Base-by-base conservation (phyloP, 108 stramenopile genomes). In the Phaeodactylum tricornutum region DNA sequence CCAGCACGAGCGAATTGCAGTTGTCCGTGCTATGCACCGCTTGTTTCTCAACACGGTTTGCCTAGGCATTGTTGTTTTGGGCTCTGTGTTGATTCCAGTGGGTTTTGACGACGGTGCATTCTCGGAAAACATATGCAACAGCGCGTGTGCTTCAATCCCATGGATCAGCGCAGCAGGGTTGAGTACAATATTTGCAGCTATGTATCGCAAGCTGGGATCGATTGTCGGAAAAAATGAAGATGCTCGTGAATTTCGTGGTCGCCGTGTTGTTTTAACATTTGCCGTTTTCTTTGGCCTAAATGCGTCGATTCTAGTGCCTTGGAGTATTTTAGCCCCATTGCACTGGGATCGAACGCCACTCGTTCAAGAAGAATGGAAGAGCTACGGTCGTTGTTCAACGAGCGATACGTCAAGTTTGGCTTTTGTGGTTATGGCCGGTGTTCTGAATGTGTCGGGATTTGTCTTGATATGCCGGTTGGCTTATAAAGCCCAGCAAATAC, bases 31-130 rank as follows among this genome's bases (percentile, higher is more conserved):
- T 20, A 26, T 46, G 45, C 69, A 71, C 43, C 69, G 65, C 0
- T 9, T 49, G 8, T 72, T 66, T 26, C 24, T 72, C 17, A 4
- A 23, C 12, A 38, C 64, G 33, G 34, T 74, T 12, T 64, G 62
- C 39, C 14, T 34, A 9, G 72, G 72, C 21, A 50, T 56, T 1
- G 47, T 74, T 32, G 19, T 74, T 12, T 69, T 74, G 63, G 62
- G 36, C 3, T 29, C 42, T 25, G 21, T 44, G 21, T 47, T 64
- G 31, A 64, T 64, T 46, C 54, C 55, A 9, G 32, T 64, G 1
- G n/a, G 42, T 7, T 36, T 56, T 4, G 53, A 64, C 19, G 62
- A 64, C 6, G 25, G 20, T 15, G 25, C 27, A 26, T 29, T 41
- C 17, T 26, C 23, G 2, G 23, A 19, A 19, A 26, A 36, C 1